Percentiles rank a stretch among this genome's conserved stretches.
These are phyloP conservation scores for Beta vulgaris DNA, from an alignment of 148 eudicot species.

Conservation along the genomic window DNA sequence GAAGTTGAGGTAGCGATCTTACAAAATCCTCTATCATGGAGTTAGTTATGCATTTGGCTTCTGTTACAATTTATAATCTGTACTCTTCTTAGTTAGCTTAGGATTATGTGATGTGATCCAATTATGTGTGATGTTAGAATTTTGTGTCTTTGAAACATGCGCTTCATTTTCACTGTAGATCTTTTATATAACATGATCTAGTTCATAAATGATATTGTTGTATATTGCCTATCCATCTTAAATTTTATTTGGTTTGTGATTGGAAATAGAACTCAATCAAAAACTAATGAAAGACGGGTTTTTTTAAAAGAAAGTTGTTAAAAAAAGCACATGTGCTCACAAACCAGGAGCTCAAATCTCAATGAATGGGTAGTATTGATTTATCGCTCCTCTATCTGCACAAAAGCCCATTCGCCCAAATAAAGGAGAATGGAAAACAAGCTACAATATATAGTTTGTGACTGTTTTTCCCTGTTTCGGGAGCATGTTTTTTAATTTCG, in stretches of 20 bases:
- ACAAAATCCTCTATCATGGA: not conserved
- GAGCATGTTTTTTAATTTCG: not conserved
- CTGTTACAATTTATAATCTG: not conserved
- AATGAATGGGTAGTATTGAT: too few relatives aligned
- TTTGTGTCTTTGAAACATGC: not conserved
- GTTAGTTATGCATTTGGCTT: not conserved
- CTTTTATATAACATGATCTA: not conserved
- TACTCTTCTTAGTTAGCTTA: not conserved
- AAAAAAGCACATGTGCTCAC: not conserved
- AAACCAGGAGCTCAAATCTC: not conserved
- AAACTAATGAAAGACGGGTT: not conserved
- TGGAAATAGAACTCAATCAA: not conserved
- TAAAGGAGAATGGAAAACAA: not conserved
- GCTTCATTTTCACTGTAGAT: not conserved
- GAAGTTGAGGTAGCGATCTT: conserved; percentile 66
- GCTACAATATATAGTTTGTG: not conserved
- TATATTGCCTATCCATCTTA: not conserved
- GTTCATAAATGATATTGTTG: not conserved
- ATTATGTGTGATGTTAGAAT: too few relatives aligned
- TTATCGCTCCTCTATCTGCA: too few relatives aligned
- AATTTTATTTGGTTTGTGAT: not conserved
- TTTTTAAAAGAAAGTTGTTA: not conserved
- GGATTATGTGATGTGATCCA: too few relatives aligned
- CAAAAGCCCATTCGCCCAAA: not conserved
- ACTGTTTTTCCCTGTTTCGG: not conserved